These are phyloP conservation scores for Stipa capillata DNA, from an alignment of 176 grass and related monocot genomes.

Conservation along the genomic window DNA sequence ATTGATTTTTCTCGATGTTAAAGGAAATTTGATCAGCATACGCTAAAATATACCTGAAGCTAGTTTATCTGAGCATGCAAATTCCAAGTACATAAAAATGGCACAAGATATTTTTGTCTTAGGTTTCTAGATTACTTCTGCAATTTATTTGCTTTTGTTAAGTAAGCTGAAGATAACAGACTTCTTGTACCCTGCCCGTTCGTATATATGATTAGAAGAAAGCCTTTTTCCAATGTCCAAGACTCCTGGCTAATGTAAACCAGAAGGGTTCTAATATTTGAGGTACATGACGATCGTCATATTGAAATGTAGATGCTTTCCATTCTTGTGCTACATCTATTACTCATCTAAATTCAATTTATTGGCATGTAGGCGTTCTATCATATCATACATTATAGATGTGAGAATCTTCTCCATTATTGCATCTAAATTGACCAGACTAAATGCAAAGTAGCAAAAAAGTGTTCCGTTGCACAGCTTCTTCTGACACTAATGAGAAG, in stretches of 20 bases:
- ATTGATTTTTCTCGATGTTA: not conserved
- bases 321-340: not conserved
- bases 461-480: not conserved
- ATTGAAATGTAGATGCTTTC: not conserved
- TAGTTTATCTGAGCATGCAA: not conserved
- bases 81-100: not conserved
- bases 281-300: not conserved
- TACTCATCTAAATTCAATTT: not conserved
- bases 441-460: conserved; percentile 1
- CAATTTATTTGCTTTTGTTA: not conserved
- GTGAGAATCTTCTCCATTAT: not conserved
- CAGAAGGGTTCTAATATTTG: not conserved
- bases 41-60: not conserved
- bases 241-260: not conserved
- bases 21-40: not conserved
- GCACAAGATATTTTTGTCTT: not conserved
- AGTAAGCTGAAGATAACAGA: not conserved
- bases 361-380: not conserved
- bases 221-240: not conserved
- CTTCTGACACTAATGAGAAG: not conserved
- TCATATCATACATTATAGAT: not conserved
- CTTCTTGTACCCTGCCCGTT: not conserved
- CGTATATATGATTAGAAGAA: not conserved
- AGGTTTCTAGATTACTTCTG: not conserved
- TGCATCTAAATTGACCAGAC: not conserved